phyloP scores from a whole-genome alignment of 1,284 basidiomycete genomes.

The Bondarzewia mesenterica region DNA sequence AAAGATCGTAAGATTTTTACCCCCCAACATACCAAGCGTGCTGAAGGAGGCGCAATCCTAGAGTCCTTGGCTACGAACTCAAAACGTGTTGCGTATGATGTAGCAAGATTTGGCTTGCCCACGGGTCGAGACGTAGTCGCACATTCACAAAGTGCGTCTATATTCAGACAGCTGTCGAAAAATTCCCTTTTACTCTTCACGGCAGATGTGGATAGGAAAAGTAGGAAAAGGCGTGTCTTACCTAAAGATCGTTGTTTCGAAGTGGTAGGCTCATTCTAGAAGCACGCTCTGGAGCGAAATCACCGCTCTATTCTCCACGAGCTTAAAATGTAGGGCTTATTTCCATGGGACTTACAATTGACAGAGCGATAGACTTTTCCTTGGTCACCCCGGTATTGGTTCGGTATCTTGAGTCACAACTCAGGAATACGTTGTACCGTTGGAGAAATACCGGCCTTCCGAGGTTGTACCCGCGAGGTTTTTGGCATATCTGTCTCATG shows the following conservation, averaged over 20 bases:
- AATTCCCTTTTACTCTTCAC: too few species aligned
- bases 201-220: too few species aligned
- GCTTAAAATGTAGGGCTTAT: neutral
- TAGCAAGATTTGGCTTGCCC: too few species aligned
- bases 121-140: too few species aligned
- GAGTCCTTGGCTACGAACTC: neutral
- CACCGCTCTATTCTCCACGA: neutral
- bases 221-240: neutral
- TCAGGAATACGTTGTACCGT: neutral
- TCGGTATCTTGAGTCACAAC: too few species aligned
- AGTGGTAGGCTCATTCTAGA: slow-evolving; percentile 3
- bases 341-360: neutral
- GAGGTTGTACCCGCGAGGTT: neutral
- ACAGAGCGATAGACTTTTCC: neutral
- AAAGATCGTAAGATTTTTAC: neutral
- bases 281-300: slow-evolving; percentile 1
- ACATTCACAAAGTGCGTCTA: too few species aligned
- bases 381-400: neutral
- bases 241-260: neutral
- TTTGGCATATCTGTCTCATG: neutral
- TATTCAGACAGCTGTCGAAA: too few species aligned
- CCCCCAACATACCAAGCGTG: neutral
- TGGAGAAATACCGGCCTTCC: neutral
- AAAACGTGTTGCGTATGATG: too few species aligned
- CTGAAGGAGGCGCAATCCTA: neutral